A percentile compares a stretch with the other conserved stretches of the same genome.
Evolutionary conservation across 768 basidiomycete species (phyloP).

Genomic region (Kwoniella botswanensis): DNA sequence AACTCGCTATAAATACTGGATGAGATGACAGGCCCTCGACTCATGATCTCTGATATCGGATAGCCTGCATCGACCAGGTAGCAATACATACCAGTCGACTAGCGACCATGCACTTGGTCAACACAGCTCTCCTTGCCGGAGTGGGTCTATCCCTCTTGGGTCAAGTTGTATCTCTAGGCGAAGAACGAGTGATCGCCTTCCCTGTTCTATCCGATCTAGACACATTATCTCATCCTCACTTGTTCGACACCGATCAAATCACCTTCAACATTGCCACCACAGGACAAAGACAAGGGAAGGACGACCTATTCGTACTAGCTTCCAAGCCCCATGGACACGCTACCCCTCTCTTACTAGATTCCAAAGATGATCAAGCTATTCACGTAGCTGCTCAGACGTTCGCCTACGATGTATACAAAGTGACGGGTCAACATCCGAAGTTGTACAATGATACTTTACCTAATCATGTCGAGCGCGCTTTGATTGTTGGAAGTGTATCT

Average conservation of each 20-base stretch:
- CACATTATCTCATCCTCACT: background rate
- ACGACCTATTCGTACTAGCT: constrained; percentile 14
- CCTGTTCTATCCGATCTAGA: constrained; percentile 7
- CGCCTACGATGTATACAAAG: constrained; percentile 67
- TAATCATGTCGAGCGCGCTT: constrained; percentile 51
- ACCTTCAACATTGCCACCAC: background rate
- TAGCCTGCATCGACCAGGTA: background rate
- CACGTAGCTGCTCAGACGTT: constrained; percentile 66
- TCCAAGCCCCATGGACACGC: constrained; percentile 18
- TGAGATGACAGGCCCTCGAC: no score
- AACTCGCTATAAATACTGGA: background rate
- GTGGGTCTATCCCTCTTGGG: constrained; percentile 14
- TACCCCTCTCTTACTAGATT: constrained; percentile 40
- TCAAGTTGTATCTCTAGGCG: constrained; percentile 15
- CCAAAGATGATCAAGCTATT: constrained; percentile 44
- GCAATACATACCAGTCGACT: background rate
- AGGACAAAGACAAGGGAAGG: background rate
- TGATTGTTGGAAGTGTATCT: constrained; percentile 72
- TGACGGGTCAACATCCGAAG: constrained; percentile 65
- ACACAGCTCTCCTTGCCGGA: background rate
- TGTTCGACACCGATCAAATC: constrained; percentile 4
- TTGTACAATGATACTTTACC: constrained; percentile 65
- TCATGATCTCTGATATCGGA: no score
- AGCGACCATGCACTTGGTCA: constrained; percentile 3
- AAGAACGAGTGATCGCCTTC: constrained; percentile 22